Base-by-base conservation (phyloP, 345 rosid species). In the Citropsis articulata region DNA sequence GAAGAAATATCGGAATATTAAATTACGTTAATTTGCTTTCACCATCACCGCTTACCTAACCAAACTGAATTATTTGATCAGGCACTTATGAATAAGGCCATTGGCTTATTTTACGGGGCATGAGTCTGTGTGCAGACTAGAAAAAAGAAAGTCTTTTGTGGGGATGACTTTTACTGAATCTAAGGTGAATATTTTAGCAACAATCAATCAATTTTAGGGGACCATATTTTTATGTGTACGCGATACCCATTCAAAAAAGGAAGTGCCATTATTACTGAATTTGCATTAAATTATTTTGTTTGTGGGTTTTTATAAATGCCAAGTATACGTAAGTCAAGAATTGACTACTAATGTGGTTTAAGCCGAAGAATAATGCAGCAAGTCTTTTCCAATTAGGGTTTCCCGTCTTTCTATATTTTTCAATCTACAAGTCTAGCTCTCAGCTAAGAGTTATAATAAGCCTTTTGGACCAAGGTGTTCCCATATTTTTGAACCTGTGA, bases 31-130 rank as follows among this genome's bases (percentile, higher is more conserved):
- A 62, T 69, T 74, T 30, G 27, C 40, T 63, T 30, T 75, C 77
- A 28, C 70, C 13, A 30, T 75, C 70, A 63, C 9, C 25, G 22
- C 61, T 63, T 22, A 75, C 76, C 79, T 6, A 76, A 71, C 72
- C 68, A 63, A 10, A 71, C 40, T 55, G 16, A 75, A 75, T 80
- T 69, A 75, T 80, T 76, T 5, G 69, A 42, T 42, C 50, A 40
- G 13, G 55, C 77, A 61, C 62, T 73, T 24, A 73, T 40, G 30
- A 45, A 61, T 57, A 42, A 42, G 48, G 28, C 30, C n/a, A 48
- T 28, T 63, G 78, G 78, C 62, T 64, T 30, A 42, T 53, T 30
- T 10, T 75, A 42, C 9, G 31, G 59, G 40, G 3, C 9, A 22
- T n/a, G 24, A 68, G 57, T 50, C 61, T 9, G 22, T n/a, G 65